These are phyloP conservation scores for Colletotrichum lindemuthianum DNA, from an alignment of 2,329 filamentous ascomycete species.

Conservation along the genomic window DNA sequence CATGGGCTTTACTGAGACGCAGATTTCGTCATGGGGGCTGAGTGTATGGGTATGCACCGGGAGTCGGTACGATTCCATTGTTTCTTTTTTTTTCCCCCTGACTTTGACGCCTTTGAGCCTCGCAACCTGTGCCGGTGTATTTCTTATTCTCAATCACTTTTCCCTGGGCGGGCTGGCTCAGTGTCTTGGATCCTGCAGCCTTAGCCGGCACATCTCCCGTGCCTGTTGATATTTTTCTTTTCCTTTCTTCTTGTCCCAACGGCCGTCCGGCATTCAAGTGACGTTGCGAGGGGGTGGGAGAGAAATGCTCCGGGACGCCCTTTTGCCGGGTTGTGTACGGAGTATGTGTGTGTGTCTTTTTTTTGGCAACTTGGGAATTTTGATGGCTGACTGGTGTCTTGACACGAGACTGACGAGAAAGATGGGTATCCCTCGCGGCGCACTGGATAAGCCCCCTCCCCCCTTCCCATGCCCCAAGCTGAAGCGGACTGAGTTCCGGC, in stretches of 20 bases:
- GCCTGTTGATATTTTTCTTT: background rate
- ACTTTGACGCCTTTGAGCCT: background rate
- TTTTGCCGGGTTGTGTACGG: too few species aligned
- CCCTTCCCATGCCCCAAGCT: constrained; percentile 1
- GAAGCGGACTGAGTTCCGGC: constrained; percentile 16
- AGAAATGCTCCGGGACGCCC: too few species aligned
- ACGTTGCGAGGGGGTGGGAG: background rate
- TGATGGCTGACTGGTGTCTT: too few species aligned
- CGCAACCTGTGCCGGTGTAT: background rate
- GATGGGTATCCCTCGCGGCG: too few species aligned
- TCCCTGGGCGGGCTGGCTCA: background rate
- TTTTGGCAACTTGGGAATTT: background rate
- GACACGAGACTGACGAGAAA: too few species aligned
- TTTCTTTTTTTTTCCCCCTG: constrained; percentile 2
- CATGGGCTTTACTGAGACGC: background rate
- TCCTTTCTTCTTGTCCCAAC: background rate
- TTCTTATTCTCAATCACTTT: background rate
- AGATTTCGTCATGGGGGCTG: constrained; percentile 14
- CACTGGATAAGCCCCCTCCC: too few species aligned
- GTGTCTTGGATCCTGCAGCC: background rate
- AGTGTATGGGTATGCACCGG: too few species aligned
- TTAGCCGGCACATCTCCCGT: constrained; percentile 9
- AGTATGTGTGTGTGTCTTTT: background rate
- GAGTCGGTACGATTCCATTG: background rate
- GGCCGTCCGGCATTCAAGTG: constrained; percentile 16